These are phyloP conservation scores for Globisporangium heterothallicum DNA, from an alignment of 352 stramenopile species.

Conservation along the genomic window DNA sequence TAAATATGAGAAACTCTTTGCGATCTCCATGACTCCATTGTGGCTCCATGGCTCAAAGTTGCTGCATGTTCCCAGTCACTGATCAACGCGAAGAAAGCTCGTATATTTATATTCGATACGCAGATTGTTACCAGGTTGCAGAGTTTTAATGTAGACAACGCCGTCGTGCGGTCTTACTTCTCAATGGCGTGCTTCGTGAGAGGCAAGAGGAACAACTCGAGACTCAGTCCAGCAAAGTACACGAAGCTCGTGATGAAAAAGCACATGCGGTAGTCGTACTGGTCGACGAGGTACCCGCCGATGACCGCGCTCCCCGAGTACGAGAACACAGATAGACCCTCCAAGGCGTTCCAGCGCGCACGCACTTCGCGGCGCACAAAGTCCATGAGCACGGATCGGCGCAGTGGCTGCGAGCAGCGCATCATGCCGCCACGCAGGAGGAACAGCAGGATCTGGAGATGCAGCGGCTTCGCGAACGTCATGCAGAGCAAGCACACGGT, in stretches of 20 bases:
- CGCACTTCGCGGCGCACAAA: slow-evolving; percentile 36
- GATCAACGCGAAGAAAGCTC: too few species aligned
- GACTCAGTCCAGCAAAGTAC: slow-evolving; percentile 17
- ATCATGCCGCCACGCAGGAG: slow-evolving; percentile 78
- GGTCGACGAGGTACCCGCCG: slow-evolving; percentile 24
- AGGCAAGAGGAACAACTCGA: slow-evolving; percentile 20
- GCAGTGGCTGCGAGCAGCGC: slow-evolving; percentile 75
- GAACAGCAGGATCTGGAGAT: slow-evolving; percentile 62
- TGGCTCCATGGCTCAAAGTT: too few species aligned
- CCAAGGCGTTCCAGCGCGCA: slow-evolving; percentile 26
- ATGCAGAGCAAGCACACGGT: slow-evolving; percentile 62
- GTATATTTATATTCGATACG: too few species aligned
- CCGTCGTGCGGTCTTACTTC: too few species aligned
- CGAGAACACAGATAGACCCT: slow-evolving; percentile 24
- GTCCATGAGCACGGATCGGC: slow-evolving; percentile 77
- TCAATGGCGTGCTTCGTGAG: slow-evolving; percentile 15
- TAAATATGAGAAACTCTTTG: too few species aligned
- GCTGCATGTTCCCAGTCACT: too few species aligned
- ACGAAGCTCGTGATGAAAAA: slow-evolving; percentile 31
- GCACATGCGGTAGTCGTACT: slow-evolving; percentile 27
- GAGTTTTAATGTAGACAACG: too few species aligned
- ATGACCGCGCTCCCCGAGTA: slow-evolving; percentile 27
- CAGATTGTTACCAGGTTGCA: too few species aligned
- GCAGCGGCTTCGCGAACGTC: slow-evolving; percentile 48
- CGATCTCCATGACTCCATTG: too few species aligned